A percentile compares a stretch with the other conserved stretches of the same genome.
Conservation (phyloP, 1,139 yeast species). For the Debaryomyces subglobosus region DNA sequence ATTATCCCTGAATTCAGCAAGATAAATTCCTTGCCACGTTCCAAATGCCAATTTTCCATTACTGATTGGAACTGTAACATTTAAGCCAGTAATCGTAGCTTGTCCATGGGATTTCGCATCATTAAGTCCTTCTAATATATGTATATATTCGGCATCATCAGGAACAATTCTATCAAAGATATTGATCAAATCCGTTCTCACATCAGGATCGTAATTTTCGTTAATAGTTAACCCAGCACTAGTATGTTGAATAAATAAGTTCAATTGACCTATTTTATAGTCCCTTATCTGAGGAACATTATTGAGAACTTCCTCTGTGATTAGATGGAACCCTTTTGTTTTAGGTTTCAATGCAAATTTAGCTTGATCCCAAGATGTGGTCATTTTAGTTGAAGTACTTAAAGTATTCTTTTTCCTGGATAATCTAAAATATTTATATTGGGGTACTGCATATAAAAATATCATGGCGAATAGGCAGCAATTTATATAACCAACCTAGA, state of each 20-base stretch:
- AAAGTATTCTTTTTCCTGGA: not conserved
- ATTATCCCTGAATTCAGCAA: slow-evolving; percentile 70
- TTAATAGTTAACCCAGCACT: slow-evolving; percentile 76
- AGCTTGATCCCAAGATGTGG: slow-evolving; percentile 54
- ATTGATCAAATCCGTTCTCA: slow-evolving; percentile 65
- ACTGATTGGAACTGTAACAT: slow-evolving; percentile 65
- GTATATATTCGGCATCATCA: slow-evolving; percentile 64
- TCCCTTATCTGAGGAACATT: slow-evolving; percentile 62
- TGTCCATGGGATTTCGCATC: slow-evolving; percentile 86
- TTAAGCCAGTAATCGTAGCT: slow-evolving; percentile 65
- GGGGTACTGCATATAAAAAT: not conserved
- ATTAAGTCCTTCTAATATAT: slow-evolving; percentile 77
- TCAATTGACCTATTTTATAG: slow-evolving; percentile 64
- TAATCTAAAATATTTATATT: not conserved
- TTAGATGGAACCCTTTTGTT: slow-evolving; percentile 67
- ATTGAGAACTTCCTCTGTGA: slow-evolving; percentile 63
- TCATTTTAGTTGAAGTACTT: slow-evolving; percentile 3
- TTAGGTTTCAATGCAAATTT: slow-evolving; percentile 60
- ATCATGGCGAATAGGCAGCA: slow-evolving; percentile 14
- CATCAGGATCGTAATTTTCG: slow-evolving; percentile 83
- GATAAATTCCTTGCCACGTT: slow-evolving; percentile 84
- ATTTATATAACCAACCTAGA: slow-evolving; percentile 18
- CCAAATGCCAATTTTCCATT: slow-evolving; percentile 73
- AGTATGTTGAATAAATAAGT: slow-evolving; percentile 76
- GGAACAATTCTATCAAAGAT: slow-evolving; percentile 71